Percentiles rank a stretch among this genome's conserved stretches.
Conservation (phyloP, 306 rosid genomes). For the Sophora flavescens region DNA sequence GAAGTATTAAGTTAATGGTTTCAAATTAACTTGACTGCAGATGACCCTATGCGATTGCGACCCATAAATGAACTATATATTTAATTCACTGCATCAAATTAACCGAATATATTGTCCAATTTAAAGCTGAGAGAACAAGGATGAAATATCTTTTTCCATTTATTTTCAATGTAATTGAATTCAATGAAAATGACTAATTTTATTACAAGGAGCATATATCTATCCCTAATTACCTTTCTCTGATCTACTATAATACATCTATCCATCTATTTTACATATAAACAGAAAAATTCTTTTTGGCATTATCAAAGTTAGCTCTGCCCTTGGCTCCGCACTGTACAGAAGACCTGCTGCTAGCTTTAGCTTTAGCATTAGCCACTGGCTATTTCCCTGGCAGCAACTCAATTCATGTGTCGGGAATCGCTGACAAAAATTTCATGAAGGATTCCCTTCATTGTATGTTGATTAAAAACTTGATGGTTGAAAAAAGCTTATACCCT, state of each 20-base stretch:
- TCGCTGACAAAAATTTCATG: conserved; percentile 42
- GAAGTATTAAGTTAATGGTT: background rate
- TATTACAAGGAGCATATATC: conserved; percentile 21
- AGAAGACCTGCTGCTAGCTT: conserved; percentile 44
- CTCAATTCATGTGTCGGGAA: conserved; percentile 36
- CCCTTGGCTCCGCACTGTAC: conserved; percentile 43
- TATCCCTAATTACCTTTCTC: background rate
- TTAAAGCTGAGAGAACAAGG: background rate
- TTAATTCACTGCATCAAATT: conserved; percentile 10
- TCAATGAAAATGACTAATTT: conserved; percentile 31
- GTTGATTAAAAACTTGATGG: conserved; percentile 25
- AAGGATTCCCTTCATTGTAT: conserved; percentile 38
- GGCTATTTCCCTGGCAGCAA: conserved; percentile 39
- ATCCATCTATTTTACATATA: conserved; percentile 32
- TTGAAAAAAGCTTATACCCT: background rate
- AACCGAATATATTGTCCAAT: background rate
- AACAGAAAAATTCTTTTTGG: conserved; percentile 1
- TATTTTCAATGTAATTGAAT: conserved; percentile 18
- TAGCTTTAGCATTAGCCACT: conserved; percentile 27
- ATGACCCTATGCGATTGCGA: background rate
- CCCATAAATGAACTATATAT: background rate
- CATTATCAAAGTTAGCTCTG: conserved; percentile 40
- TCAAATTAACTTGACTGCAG: background rate
- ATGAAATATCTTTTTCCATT: conserved; percentile 1
- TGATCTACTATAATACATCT: conserved; percentile 33